Evolutionary conservation across 2,329 filamentous ascomycete genomes (phyloP).

Genomic region (Camptophora hylomeconis): DNA sequence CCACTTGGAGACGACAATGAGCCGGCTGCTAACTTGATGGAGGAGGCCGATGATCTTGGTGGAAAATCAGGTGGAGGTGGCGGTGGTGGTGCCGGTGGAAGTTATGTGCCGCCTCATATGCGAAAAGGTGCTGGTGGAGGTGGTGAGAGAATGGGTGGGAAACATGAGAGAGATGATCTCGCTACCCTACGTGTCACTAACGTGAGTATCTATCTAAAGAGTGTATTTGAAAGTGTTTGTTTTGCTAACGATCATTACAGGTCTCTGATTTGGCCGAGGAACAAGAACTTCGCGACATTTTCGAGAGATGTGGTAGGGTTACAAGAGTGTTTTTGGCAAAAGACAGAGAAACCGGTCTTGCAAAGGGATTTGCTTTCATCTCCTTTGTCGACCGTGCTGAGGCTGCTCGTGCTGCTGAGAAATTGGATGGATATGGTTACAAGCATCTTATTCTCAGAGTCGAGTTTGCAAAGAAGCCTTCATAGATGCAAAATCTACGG

Average conservation of each 20-base stretch:
- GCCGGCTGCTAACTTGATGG: constrained; percentile 21
- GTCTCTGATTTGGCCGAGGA: constrained; percentile 97
- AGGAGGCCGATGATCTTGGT: constrained; percentile 34
- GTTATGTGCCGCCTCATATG: constrained; percentile 89
- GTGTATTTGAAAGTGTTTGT: constrained; percentile 19
- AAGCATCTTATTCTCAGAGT: constrained; percentile 40
- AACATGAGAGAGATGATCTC: constrained; percentile 92
- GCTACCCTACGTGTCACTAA: constrained; percentile 96
- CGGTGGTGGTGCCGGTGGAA: constrained; percentile 56
- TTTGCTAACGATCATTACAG: constrained; percentile 35
- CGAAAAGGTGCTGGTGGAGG: constrained; percentile 50
- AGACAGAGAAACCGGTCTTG: constrained; percentile 87
- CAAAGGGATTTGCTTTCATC: constrained; percentile 98
- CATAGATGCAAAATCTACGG: no score
- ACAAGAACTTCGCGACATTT: constrained; percentile 88
- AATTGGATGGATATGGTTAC: constrained; percentile 79
- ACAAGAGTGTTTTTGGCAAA: constrained; percentile 96
- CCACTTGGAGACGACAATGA: constrained; percentile 38
- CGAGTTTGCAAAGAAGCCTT: constrained; percentile 40
- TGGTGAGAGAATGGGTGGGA: constrained; percentile 80
- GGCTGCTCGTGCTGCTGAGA: constrained; percentile 83
- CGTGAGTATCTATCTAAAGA: constrained; percentile 44
- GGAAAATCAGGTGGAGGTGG: constrained; percentile 39
- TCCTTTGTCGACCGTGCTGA: constrained; percentile 84
- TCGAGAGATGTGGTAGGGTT: constrained; percentile 92